Base-by-base conservation (phyloP, 345 rosid species). In the Syzygium grande region DNA sequence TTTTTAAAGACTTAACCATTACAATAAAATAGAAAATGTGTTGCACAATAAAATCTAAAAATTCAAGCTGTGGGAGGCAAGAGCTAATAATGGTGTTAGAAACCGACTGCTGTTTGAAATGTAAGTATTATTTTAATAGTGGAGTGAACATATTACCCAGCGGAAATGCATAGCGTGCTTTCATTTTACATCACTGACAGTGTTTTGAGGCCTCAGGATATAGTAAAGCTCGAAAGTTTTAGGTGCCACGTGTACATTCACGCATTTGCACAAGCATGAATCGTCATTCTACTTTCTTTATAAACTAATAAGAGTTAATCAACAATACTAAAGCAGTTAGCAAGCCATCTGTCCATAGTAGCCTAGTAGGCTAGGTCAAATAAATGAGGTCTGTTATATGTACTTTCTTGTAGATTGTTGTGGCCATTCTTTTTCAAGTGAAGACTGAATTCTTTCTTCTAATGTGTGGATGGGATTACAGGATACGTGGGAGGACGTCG, bases 401-500 rank as follows among this genome's bases (percentile, higher is more conserved):
- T 25, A 9, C 80, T 68, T 51, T 77, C 84, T 9, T 86, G 83
- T 55, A 6, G 51, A 63, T 84, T 16, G 63, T 51, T 61, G 85
- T 87, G 23, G 27, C 83, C 73, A 87, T 89, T 63, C 21, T 34
- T 19, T 34, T 73, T 58, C 21, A 21, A n/a, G 30, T n/a, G 51
- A 46, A 59, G 89, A 19, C 51, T 49, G 54, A n/a, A 6, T 84
- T 27, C 78, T 49, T 34, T 29, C 30, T 23, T 84, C 54, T 84
- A 17, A 88, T 79, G 46, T 38, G 86, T 30, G 84, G 90, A 51
- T 49, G 88, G 85, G 55, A 89, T 89, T 91, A 89, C 90, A 98
- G 99, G 96, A 95, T 90, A 89, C 91, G 22, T 98, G 99, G 99
- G 98, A 97, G 89, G 99, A 94, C 61, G 95, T 95, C 91, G 99